Base-by-base conservation (phyloP, 2,329 filamentous ascomycete species). In the Aspergillus caelatus region DNA sequence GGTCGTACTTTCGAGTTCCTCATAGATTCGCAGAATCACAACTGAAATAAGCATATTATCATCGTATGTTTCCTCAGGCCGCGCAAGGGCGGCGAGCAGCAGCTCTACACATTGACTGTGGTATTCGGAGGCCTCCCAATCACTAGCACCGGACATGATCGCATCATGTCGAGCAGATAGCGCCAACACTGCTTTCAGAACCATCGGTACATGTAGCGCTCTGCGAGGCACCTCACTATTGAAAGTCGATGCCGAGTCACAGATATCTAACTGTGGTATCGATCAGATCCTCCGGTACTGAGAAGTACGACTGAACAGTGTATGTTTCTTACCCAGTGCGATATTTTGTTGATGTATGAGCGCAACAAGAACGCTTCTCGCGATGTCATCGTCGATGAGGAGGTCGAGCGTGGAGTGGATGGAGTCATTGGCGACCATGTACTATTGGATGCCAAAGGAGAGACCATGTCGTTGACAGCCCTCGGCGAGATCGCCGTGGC, bases 21-120 rank as follows among this genome's bases (percentile, higher is more conserved):
- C 83, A 59, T 84, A 83, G 6, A 84, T 74, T 0, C 83, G 78
- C 23, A 84, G 70, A 7, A 84, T 77, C 10, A 84, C 83, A 0
- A 85, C 82, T 0, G 82, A 81, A 0, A 82, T 77, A 0, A 85
- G 71, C 2, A 84, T 77, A 19, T 79, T 81, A 36, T 82, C 82
- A 55, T 82, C 80, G 67, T 80, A 82, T 1, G 77, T 77, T 1
- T 78, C 73, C 16, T 77, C 74, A 0, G 81, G 79, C 41, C 77
- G 76, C 9, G 80, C 76, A 16, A 84, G 74, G 2, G 80, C 79
- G 12, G 79, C 72, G 3, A 84, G 83, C 6, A 85, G 75, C 12
- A 82, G 71, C 59, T 82, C 77, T 11, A 84, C 72, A 62, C 82
- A 84, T 57, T 79, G 73, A 23, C 80, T 78, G 43, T 83, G 78